phyloP scores from a whole-genome alignment of 2,329 filamentous ascomycete species.

The Clathrospora elynae region DNA sequence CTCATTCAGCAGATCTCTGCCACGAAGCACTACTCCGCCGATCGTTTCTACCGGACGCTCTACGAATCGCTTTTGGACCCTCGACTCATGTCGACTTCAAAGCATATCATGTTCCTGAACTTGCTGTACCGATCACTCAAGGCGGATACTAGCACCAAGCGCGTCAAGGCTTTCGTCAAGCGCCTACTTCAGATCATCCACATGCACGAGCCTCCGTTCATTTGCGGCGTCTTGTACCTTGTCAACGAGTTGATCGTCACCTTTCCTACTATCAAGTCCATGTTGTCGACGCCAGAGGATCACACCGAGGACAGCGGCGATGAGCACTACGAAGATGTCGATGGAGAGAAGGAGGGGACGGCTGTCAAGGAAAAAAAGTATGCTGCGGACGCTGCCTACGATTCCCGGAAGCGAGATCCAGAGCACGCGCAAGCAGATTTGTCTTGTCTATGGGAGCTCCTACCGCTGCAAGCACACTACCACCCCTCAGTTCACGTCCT shows the following conservation, averaged over 20 bases:
- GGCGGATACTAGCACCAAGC: slow-evolving; percentile 83
- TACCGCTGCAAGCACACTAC: slow-evolving; percentile 81
- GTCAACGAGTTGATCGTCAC: slow-evolving; percentile 77
- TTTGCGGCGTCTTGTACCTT: slow-evolving; percentile 90
- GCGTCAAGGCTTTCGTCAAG: slow-evolving; percentile 96
- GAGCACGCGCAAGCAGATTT: slow-evolving; percentile 90
- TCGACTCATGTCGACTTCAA: slow-evolving; percentile 84
- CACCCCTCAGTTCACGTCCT: slow-evolving; percentile 92
- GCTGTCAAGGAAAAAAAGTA: slow-evolving; percentile 26
- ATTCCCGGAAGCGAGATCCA: slow-evolving; percentile 88
- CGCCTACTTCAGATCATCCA: slow-evolving; percentile 84
- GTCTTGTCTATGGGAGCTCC: slow-evolving; percentile 90
- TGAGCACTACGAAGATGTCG: slow-evolving; percentile 71
- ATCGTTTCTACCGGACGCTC: slow-evolving; percentile 91
- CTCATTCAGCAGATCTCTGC: slow-evolving; percentile 90
- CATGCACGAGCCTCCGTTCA: slow-evolving; percentile 89
- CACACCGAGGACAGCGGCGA: slow-evolving; percentile 78
- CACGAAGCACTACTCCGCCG: slow-evolving; percentile 78
- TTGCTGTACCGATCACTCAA: slow-evolving; percentile 87
- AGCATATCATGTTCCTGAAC: slow-evolving; percentile 94
- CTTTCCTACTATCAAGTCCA: slow-evolving; percentile 78
- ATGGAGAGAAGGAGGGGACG: slow-evolving; percentile 47
- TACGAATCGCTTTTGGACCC: slow-evolving; percentile 95
- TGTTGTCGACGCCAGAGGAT: slow-evolving; percentile 71
- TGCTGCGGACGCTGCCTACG: slow-evolving; percentile 60